A percentile compares a stretch with the other conserved stretches of the same genome.
These are phyloP conservation scores for Cyclotella choctawhatcheeana DNA, from an alignment of 108 stramenopile species.

Conservation along the genomic window DNA sequence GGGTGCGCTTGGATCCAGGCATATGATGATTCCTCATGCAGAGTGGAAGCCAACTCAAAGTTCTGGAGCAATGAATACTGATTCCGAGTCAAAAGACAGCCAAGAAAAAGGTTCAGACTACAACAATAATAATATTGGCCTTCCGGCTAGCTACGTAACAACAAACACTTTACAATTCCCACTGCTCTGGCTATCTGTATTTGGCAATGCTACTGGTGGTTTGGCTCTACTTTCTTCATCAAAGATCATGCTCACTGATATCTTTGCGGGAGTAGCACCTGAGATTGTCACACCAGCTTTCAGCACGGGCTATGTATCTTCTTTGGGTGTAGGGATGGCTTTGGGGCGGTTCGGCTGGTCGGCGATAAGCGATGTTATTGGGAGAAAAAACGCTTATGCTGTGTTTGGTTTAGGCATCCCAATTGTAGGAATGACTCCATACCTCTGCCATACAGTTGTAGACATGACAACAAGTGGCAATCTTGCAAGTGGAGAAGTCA, in stretches of 20 bases:
- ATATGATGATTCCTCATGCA: conserved; percentile 62
- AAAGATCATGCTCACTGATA: conserved; percentile 87
- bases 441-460: conserved; percentile 52
- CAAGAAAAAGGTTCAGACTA: too few species aligned
- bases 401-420: conserved; percentile 73
- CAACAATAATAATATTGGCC: conserved; percentile 39
- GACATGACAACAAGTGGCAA: conserved; percentile 22
- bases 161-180: conserved; percentile 74
- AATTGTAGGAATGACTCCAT: conserved; percentile 53
- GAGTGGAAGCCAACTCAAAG: conserved; percentile 42
- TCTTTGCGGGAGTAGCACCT: conserved; percentile 76
- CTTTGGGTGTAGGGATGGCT: conserved; percentile 75
- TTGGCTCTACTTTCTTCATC: conserved; percentile 77
- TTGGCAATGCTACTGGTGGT: conserved; percentile 79
- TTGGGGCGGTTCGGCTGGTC: conserved; percentile 87
- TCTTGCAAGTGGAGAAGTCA: conserved; percentile 17
- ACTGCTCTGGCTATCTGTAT: conserved; percentile 72
- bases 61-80: background rate
- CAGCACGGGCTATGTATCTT: conserved; percentile 70
- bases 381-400: conserved; percentile 64
- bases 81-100: too few species aligned
- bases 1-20: conserved; percentile 50
- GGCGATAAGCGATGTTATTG: conserved; percentile 69
- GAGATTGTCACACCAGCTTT: conserved; percentile 70
- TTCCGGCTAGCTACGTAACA: conserved; percentile 53